A percentile compares a stretch with the other conserved stretches of the same genome.
Evolutionary conservation across 495 filamentous ascomycete species (phyloP).

Genomic region (Astrothelium macrocarpum): DNA sequence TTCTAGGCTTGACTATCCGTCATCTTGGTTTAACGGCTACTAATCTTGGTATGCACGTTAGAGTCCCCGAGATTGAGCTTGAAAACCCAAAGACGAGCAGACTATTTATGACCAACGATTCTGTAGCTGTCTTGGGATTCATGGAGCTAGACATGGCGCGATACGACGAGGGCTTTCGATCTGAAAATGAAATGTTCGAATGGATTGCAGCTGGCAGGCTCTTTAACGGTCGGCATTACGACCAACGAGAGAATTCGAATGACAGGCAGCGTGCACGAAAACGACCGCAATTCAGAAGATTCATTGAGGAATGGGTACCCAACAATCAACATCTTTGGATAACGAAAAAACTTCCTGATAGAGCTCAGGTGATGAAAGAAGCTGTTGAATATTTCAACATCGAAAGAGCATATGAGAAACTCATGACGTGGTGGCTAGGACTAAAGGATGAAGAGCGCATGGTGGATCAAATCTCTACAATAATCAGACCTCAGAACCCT

Average conservation of each 20-base stretch:
- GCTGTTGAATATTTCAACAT: background rate
- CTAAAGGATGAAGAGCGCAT: background rate
- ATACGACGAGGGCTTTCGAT: constrained; percentile 37
- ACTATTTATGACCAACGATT: constrained; percentile 47
- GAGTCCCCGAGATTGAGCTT: constrained; percentile 52
- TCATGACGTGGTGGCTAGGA: background rate
- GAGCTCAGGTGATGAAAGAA: background rate
- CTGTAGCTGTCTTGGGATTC: constrained; percentile 45
- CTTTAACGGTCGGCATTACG: constrained; percentile 30
- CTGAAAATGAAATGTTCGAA: constrained; percentile 44
- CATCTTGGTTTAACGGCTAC: constrained; percentile 55
- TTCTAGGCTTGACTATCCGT: constrained; percentile 52
- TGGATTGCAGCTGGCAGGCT: constrained; percentile 45
- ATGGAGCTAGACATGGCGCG: constrained; percentile 41
- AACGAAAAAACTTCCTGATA: background rate
- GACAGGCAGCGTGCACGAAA: background rate
- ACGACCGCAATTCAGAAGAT: background rate
- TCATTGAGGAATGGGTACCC: background rate
- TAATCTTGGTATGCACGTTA: constrained; percentile 47
- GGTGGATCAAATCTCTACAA: background rate
- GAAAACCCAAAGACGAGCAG: constrained; percentile 29
- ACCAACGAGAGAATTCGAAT: background rate
- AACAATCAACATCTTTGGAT: background rate
- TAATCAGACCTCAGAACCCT: background rate
- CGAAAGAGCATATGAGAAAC: background rate